phyloP scores from a whole-genome alignment of 2,329 filamentous ascomycete species.

The Fusarium foetens region DNA sequence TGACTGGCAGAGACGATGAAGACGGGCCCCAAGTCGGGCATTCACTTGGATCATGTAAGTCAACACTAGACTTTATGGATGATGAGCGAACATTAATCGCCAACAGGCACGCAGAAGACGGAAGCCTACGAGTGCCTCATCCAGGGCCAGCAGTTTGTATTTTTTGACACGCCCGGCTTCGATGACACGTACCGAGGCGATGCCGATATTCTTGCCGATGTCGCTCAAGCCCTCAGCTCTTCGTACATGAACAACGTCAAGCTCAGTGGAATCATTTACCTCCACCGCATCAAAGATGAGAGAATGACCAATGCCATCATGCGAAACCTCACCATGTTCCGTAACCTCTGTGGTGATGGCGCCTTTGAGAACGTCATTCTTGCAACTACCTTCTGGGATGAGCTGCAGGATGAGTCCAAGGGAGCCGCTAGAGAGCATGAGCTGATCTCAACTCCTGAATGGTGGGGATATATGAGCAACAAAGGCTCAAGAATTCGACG shows the following conservation, averaged over 20 bases:
- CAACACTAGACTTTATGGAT: accelerated
- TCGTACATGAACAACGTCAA: not conserved
- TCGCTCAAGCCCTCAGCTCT: not conserved
- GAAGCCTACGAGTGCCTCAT: not conserved
- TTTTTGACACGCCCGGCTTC: slow-evolving; percentile 27
- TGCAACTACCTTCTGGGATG: slow-evolving; percentile 9
- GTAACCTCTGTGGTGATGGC: not conserved
- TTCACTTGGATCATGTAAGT: not conserved
- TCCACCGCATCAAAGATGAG: slow-evolving; percentile 5
- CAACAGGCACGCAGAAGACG: not conserved
- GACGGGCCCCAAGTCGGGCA: not conserved
- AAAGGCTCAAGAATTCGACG: not conserved
- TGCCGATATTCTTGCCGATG: slow-evolving; percentile 8
- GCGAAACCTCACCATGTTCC: not conserved
- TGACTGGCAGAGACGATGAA: not conserved
- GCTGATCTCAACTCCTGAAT: not conserved
- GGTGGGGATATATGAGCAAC: slow-evolving; percentile 6
- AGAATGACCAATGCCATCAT: not conserved
- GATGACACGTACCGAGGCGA: slow-evolving; percentile 20
- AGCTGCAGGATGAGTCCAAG: not conserved
- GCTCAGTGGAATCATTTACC: slow-evolving; percentile 10
- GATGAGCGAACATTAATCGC: accelerated
- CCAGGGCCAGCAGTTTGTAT: not conserved
- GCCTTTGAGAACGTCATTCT: slow-evolving; percentile 7
- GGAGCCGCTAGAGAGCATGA: not conserved